Evolutionary conservation across 2,329 filamentous ascomycete species (phyloP), one percentile per base, ranked within the genome.

Genomic region (Arthrobotrys iridis): DNA sequence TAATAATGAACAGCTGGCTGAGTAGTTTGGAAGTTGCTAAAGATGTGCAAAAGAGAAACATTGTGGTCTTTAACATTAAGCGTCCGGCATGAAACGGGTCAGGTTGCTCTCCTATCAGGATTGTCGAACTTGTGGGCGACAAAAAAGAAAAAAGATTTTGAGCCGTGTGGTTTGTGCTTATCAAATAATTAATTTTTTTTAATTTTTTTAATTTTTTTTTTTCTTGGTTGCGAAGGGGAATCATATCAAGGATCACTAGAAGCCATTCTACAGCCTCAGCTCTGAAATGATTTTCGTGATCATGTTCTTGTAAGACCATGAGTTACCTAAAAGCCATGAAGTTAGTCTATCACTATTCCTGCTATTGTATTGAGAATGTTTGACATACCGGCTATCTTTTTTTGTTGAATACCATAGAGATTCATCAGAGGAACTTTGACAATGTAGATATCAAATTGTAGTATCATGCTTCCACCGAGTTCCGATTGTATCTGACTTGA

Each of bases 221-320:
- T 28, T 26, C 30, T 43, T 11, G 22, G 35, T 22, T 26, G 40
- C 2, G n/a, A n/a, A 10, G 26, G n/a, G 20, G 4, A 43, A 43
- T 24, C 33, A 50, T 64, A 45, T 8, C 46, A 45, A n/a, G 10
- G 33, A 7, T 30, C 15, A 43, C 68, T 74, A 74, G 60, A 74
- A 74, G 70, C 70, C 70, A 67, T 74, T 62, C 70, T 84, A 97
- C 77, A 98, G 86, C 81, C 89, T 89, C 78, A 99, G 84, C 82
- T 95, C 93, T 80, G 91, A 89, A 79, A 99, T 85, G 80, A 99
- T 97, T 79, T 93, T 93, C 83, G 97, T 93, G 35, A 95, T 95
- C 93, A 98, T 96, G 80, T 92, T 94, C 85, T 97, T 97, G 84
- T 96, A 99, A 82, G 97, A 93, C 93, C 94, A 98, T 71, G 95